phyloP scores from a whole-genome alignment of 2,329 filamentous ascomycete species.

The Leptographium lundbergii region DNA sequence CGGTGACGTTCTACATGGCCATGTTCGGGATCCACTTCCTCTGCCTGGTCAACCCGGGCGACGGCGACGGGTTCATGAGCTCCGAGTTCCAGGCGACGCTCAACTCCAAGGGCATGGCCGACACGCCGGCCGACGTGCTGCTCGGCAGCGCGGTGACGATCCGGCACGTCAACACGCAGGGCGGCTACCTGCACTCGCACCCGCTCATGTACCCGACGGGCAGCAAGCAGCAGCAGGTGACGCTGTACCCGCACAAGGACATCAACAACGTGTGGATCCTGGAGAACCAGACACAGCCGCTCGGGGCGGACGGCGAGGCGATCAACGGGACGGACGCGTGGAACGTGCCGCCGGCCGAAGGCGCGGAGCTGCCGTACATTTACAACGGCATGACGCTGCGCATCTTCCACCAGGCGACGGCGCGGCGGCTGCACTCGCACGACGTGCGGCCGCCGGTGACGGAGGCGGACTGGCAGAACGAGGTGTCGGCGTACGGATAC shows the following conservation, averaged over 20 bases:
- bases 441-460: conserved; percentile 79
- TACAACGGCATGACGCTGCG: conserved; percentile 69
- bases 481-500: conserved; percentile 93
- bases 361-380: conserved; percentile 41
- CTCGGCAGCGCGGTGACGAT: conserved; percentile 78
- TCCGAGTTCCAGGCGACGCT: conserved; percentile 97
- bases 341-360: conserved; percentile 53
- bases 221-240: conserved; percentile 98
- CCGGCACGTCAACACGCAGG: conserved; percentile 93
- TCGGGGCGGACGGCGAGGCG: conserved; percentile 59
- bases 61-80: conserved; percentile 98
- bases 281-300: conserved; percentile 91
- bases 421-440: conserved; percentile 89
- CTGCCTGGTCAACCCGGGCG: conserved; percentile 85
- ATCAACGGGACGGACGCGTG: conserved; percentile 75
- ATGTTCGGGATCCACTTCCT: conserved; percentile 98
- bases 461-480: conserved; percentile 88
- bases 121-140: conserved; percentile 82
- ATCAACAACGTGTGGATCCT: conserved; percentile 93
- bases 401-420: conserved; percentile 71
- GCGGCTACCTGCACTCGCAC: conserved; percentile 94
- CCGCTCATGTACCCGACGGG: conserved; percentile 94
- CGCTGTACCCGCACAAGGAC: conserved; percentile 96
- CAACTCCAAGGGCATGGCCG: conserved; percentile 93
- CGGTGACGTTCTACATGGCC: conserved; percentile 78